Evolutionary conservation across 2,329 filamentous ascomycete genomes (phyloP).

Genomic region (Colletotrichum theobromicola): DNA sequence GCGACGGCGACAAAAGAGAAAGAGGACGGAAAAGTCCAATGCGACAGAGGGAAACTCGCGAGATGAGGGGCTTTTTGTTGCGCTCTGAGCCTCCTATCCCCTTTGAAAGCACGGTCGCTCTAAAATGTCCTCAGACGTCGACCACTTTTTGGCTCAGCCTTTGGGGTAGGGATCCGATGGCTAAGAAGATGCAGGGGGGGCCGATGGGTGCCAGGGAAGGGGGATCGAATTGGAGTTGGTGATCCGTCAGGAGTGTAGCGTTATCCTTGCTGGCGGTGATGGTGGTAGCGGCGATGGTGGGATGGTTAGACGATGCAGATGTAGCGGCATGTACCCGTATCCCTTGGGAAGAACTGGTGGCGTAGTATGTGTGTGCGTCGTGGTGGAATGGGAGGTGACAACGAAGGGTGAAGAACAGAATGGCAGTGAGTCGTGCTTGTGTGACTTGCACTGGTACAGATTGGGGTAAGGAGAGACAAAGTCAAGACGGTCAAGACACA

Average conservation of each 20-base stretch:
- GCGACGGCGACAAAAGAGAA: background rate
- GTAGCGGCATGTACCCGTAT: background rate
- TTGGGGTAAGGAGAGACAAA: slow-evolving; percentile 6
- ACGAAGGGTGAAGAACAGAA: background rate
- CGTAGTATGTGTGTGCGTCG: background rate
- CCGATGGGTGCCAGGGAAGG: background rate
- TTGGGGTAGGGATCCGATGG: slow-evolving; percentile 19
- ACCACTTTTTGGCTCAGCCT: slow-evolving; percentile 16
- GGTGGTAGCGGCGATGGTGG: background rate
- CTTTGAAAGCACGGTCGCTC: slow-evolving; percentile 10
- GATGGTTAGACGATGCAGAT: background rate
- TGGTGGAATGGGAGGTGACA: background rate
- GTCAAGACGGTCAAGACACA: slow-evolving; percentile 1
- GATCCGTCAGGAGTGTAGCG: slow-evolving; percentile 14
- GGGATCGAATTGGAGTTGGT: slow-evolving; percentile 16
- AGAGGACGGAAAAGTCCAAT: background rate
- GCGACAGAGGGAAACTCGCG: background rate
- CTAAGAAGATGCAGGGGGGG: slow-evolving; percentile 10
- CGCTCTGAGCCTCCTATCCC: slow-evolving; percentile 15
- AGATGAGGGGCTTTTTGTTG: slow-evolving; percentile 21
- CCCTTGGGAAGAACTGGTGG: background rate
- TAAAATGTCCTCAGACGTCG: slow-evolving; percentile 15
- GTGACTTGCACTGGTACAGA: background rate
- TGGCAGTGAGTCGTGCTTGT: background rate
- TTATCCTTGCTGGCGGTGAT: background rate